Percentiles rank a stretch among this genome's conserved stretches.
Conservation (phyloP, 2,329 filamentous ascomycete species). For the Acephala macrosclerotiorum region DNA sequence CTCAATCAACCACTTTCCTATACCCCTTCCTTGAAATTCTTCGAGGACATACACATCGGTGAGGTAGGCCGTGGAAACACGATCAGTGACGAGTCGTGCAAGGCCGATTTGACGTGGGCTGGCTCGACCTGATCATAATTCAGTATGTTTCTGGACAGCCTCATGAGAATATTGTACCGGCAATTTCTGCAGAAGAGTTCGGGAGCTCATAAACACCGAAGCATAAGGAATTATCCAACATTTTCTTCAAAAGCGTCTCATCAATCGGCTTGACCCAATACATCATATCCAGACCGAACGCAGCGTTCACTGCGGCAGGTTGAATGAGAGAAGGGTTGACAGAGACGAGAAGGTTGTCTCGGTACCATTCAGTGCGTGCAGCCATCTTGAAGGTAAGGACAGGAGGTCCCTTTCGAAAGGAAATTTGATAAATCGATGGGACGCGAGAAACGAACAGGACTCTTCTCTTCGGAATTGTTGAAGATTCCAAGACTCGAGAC, state of each 20-base stretch:
- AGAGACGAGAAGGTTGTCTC: conserved; percentile 65
- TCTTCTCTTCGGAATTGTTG: neutral
- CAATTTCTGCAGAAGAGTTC: conserved; percentile 43
- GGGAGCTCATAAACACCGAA: conserved; percentile 61
- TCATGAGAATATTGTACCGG: conserved; percentile 37
- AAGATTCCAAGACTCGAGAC: neutral
- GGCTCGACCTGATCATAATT: conserved; percentile 27
- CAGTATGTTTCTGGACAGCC: conserved; percentile 10
- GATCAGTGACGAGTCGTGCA: conserved; percentile 71
- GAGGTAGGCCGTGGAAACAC: conserved; percentile 69
- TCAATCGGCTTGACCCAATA: conserved; percentile 67
- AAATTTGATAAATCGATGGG: neutral
- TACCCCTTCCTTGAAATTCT: conserved; percentile 64
- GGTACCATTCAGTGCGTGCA: conserved; percentile 51
- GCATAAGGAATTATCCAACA: conserved; percentile 65
- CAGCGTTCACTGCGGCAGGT: conserved; percentile 59
- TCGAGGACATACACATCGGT: conserved; percentile 73
- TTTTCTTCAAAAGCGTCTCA: conserved; percentile 54
- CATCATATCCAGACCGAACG: conserved; percentile 62
- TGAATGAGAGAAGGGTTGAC: conserved; percentile 65
- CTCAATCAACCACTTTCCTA: conserved; percentile 70
- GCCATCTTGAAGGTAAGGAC: conserved; percentile 27
- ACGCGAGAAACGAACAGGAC: neutral
- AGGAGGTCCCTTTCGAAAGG: neutral
- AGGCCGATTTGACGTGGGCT: conserved; percentile 59